These are phyloP conservation scores for Nakaseomyces glabratus DNA, from an alignment of 1,139 yeast species.

Conservation along the genomic window DNA sequence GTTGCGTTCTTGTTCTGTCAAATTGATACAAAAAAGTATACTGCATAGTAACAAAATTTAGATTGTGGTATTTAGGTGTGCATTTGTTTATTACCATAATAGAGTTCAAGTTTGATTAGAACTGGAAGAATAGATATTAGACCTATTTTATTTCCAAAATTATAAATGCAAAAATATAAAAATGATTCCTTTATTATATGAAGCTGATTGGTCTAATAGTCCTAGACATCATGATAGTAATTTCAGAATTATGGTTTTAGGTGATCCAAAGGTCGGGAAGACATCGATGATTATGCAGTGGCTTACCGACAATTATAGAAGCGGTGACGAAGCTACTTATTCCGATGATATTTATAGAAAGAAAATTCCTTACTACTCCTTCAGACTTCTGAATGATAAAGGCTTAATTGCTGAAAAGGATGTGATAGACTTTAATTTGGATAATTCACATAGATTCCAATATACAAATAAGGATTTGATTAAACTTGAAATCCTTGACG, in stretches of 20 bases:
- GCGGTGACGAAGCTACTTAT: constrained; percentile 31
- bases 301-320: constrained; percentile 11
- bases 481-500: constrained; percentile 14
- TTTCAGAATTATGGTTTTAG: constrained; percentile 14
- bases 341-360: constrained; percentile 7
- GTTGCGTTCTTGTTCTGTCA: too few relatives aligned
- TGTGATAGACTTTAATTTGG: constrained; percentile 5
- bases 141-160: too few relatives aligned
- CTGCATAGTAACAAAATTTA: too few relatives aligned
- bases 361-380: constrained; percentile 2
- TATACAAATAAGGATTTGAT: constrained; percentile 6
- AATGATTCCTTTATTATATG: constrained; percentile 1
- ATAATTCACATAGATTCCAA: constrained; percentile 4
- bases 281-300: constrained; percentile 13
- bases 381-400: not conserved
- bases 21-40: too few relatives aligned
- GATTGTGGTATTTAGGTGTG: too few relatives aligned
- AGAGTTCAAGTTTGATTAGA: too few relatives aligned
- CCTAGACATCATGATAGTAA: constrained; percentile 1
- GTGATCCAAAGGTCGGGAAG: constrained; percentile 14
- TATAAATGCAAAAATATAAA: constrained; percentile 8
- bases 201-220: not conserved
- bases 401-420: constrained; percentile 1
- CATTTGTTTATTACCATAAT: too few relatives aligned
- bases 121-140: too few relatives aligned